Evolutionary conservation across 352 stramenopile species (phyloP), one percentile per base, ranked within the genome.

Genomic region (Phytophthora cactorum): DNA sequence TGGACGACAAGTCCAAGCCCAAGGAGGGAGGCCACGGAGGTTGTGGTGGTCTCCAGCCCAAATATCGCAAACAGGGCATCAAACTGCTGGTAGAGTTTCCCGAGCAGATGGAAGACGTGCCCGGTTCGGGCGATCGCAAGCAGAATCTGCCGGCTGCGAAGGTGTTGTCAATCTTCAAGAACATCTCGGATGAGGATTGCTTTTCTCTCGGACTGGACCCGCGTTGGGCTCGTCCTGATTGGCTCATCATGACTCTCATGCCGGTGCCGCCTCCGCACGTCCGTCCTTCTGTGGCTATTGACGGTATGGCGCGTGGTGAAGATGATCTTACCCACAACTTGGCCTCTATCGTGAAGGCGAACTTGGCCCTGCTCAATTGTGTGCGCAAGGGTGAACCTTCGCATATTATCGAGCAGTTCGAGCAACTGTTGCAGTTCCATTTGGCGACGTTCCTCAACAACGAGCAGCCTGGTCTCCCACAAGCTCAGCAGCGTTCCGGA

Each of bases 301-400:
- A 98, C 22, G 96, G 95, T 43, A 95, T 96, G 75, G 84, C 90
- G 31, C 90, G 91, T 39, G 98, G 93, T 60, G 97, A 99, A 68
- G 98, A 99, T 72, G 98, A 99, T 72, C 82, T 99, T 36, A 99
- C 98, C 25, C 96, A 99, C 75, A 97, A 98, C 68, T 76, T 99
- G 56, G 92, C 96, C 39, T 99, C 98, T 50, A 99, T 99, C 66
- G 92, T 99, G 53, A 99, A 99, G 84, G 95, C 88, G 10, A 99
- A 99, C 75, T 86, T 98, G 73, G 95, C 92, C 29, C 70, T 99
- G 55, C 83, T 98, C 52, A 96, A 98, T 59, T 97, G 94, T 47
- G 95, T 99, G 51, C 81, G 89, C 49, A 99, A 98, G 76, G 97
- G 97, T 34, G 96, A 99, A 73, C 87, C 90, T 17, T 92, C 93